These are phyloP conservation scores for Alnus rubra DNA, from an alignment of 306 rosid species.

Conservation along the genomic window DNA sequence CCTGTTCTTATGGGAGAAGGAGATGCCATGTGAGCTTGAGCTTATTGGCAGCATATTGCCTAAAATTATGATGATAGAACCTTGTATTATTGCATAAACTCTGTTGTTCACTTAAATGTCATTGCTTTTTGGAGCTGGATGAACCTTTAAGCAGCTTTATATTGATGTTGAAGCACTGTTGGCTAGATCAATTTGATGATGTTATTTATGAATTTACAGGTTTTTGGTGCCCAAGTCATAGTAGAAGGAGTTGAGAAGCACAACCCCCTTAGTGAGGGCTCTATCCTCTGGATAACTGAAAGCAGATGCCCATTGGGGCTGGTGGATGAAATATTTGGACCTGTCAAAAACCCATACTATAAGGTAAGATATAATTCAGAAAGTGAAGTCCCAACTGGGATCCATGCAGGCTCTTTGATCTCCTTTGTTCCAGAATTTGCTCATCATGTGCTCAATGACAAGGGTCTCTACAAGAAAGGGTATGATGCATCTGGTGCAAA, in stretches of 20 bases:
- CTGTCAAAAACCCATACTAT: conserved; percentile 82
- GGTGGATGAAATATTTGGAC: conserved; percentile 93
- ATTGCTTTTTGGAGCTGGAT: conserved; percentile 13
- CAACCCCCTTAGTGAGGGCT: conserved; percentile 79
- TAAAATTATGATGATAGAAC: neutral
- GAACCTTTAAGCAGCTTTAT: conserved; percentile 13
- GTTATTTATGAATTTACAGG: conserved; percentile 45
- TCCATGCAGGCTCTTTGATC: conserved; percentile 50
- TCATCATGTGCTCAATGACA: conserved; percentile 65
- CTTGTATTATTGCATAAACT: neutral
- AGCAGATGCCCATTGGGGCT: conserved; percentile 67
- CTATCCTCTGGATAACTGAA: conserved; percentile 86
- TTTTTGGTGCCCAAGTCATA: conserved; percentile 66
- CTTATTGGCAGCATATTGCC: neutral
- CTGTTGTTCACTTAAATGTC: neutral
- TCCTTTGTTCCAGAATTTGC: conserved; percentile 87
- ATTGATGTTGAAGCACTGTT: conserved; percentile 13
- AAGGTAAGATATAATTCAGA: conserved; percentile 81
- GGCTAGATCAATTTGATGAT: conserved; percentile 16
- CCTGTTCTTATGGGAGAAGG: neutral
- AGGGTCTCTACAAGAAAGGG: conserved; percentile 77
- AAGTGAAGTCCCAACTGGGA: conserved; percentile 65
- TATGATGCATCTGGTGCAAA: conserved; percentile 87
- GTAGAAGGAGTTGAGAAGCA: conserved; percentile 90
- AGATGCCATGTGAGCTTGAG: neutral